Evolutionary conservation across 345 rosid species (phyloP), one percentile per base, ranked within the genome.

Genomic region (Litchi chinensis): DNA sequence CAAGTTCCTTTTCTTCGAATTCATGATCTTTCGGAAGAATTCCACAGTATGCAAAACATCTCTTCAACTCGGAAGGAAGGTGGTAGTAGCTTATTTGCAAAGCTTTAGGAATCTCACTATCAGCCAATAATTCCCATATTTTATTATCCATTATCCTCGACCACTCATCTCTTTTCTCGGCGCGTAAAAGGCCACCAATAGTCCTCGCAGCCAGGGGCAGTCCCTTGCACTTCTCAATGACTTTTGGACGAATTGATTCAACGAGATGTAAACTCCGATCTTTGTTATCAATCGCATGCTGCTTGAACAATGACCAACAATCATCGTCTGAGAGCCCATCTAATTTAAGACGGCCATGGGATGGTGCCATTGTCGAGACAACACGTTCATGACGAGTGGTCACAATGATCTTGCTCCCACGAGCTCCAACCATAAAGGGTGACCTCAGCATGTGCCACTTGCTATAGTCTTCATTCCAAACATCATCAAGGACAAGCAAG

Each of bases 401-500:
- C 11, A 59, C 39, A 0, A 73, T 73, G 3, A 59, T 40, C 52
- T 19, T 40, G 0, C 54, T 39, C 6, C 24, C 44, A 4, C 11
- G 11, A 10, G 52, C 54, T 6, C 37, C 67, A 11, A 6, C 16
- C 18, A 52, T 0, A 22, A 32, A 19, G 1, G 75, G 75, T 15
- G 64, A 40, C 39, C n/a, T 26, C 7, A 71, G 43, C 6, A 5
- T 21, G 1, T 28, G 15, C 75, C 46, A 71, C 63, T 16, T 50
- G 44, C 8, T 28, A 13, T 18, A 32, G 10, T 52, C 21, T 21
- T 71, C 75, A 8, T 28, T 71, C 75, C 44, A 71, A 18, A 71
- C 75, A 71, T 71, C 75, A 50, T 71, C 74, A 2, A 71, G 11
- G 43, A 71, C 62, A 3, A 71, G 12, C 43, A 71, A 71, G 13